These are phyloP conservation scores for Leccinum fallax DNA, from an alignment of 1,284 basidiomycete species.

Conservation along the genomic window DNA sequence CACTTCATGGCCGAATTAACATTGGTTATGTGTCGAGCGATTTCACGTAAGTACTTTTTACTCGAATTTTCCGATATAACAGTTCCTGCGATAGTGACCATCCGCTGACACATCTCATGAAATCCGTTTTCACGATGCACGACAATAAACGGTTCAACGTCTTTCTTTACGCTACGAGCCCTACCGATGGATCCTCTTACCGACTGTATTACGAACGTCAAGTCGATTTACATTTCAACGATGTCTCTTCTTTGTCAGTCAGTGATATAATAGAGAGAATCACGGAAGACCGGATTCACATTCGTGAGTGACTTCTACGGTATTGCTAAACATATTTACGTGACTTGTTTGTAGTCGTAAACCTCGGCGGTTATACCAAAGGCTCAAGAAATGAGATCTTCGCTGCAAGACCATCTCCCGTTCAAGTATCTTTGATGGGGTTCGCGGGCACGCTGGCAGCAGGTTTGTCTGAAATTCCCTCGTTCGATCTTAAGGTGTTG, in stretches of 20 bases:
- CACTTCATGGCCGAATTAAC: constrained; percentile 47
- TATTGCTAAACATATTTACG: constrained; percentile 2
- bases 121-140: constrained; percentile 60
- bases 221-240: constrained; percentile 47
- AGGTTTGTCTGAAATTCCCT: constrained; percentile 32
- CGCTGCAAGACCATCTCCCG: constrained; percentile 57
- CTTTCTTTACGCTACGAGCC: constrained; percentile 57
- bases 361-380: constrained; percentile 68
- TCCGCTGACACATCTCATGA: constrained; percentile 64
- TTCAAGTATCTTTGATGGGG: constrained; percentile 63
- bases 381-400: constrained; percentile 66
- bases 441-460: constrained; percentile 59
- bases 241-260: constrained; percentile 52
- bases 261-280: constrained; percentile 49
- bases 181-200: constrained; percentile 54
- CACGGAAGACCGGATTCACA: constrained; percentile 53
- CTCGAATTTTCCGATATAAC: background rate
- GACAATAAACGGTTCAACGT: constrained; percentile 49
- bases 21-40: constrained; percentile 64
- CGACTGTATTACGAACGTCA: constrained; percentile 54
- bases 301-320: constrained; percentile 38
- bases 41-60: constrained; percentile 44
- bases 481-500: background rate
- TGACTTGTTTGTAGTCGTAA: constrained; percentile 43
- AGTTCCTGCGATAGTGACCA: constrained; percentile 46